Base-by-base conservation (phyloP, 176 grass and related monocot genomes). In the Luzula sylvatica region DNA sequence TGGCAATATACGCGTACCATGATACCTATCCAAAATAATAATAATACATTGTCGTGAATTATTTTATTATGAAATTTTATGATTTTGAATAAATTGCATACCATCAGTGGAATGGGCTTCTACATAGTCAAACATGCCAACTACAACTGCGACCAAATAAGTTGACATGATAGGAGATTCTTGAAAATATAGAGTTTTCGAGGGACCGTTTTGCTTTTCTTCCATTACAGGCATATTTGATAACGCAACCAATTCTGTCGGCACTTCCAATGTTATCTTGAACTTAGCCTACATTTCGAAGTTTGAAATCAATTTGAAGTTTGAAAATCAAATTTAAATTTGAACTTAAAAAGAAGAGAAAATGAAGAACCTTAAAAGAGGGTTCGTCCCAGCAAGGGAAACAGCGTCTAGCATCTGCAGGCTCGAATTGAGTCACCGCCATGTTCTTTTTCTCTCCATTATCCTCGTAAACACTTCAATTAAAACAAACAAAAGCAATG, bases 121-220 rank as follows among this genome's bases (percentile, higher is more conserved):
- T 52, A 95, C 66, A 30, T 88, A 85, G 50, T 95, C 89, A 30
- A 95, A 88, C 46, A 82, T 70, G 41, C 89, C 89, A 72, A 95
- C 73, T 78, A 95, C 78, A 73, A 88, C 57, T 29, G 80, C 87
- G 43, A 15, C 43, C 12, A 17, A 46, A 71, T 95, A 95, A 42
- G 90, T 95, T 23, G 90, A 95, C 90, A 95, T 95, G 78, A 95
- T 86, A 25, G 83, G 89, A 30, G 83, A 75, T 82, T 88, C 89
- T 51, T 95, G 63, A 48, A 95, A 88, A 46, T 51, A 79, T 20
- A 95, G 29, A 58, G 35, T 70, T 78, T 85, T 95, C 38, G 72
- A 72, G 68, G 58, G 24, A 12, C 84, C 90, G 78, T 95, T 79
- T 30, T 55, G 38, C 67, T 86, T 86, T 69, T 95, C 90, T 60